phyloP scores from a whole-genome alignment of 2,329 filamentous ascomycete genomes.

The Diaporthe sp. region DNA sequence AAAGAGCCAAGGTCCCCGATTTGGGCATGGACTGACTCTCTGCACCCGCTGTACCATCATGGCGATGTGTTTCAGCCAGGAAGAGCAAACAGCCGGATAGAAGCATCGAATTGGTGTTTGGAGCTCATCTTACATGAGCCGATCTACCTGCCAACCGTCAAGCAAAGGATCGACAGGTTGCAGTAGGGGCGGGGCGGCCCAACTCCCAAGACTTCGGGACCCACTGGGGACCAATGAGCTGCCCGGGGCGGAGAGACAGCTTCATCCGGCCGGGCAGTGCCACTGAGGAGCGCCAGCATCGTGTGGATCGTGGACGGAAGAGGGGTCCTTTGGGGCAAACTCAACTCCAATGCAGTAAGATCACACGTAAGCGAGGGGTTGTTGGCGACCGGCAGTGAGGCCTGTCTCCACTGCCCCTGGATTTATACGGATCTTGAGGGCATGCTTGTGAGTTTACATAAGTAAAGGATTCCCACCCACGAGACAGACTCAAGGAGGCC shows the following conservation, averaged over 20 bases:
- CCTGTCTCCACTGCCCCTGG: slow-evolving; percentile 21
- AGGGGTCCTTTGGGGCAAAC: not conserved
- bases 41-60: not conserved
- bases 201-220: slow-evolving; percentile 9
- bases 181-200: slow-evolving; percentile 14
- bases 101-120: not conserved
- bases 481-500: not conserved
- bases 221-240: slow-evolving; percentile 16
- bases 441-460: slow-evolving; percentile 19
- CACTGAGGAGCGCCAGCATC: not conserved
- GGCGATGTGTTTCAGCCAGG: not conserved
- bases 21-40: not conserved
- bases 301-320: slow-evolving; percentile 6
- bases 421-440: slow-evolving; percentile 17
- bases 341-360: slow-evolving; percentile 19
- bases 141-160: slow-evolving; percentile 6
- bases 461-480: not conserved
- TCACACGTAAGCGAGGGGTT: slow-evolving; percentile 24
- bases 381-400: not conserved
- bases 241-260: not conserved
- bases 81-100: not conserved
- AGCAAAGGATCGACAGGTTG: slow-evolving; percentile 1
- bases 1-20: not conserved
- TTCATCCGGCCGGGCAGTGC: not conserved
- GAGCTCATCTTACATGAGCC: not conserved